Evolutionary conservation across 495 filamentous ascomycete species (phyloP).

Genomic region (Lasiosphaeria ovina): DNA sequence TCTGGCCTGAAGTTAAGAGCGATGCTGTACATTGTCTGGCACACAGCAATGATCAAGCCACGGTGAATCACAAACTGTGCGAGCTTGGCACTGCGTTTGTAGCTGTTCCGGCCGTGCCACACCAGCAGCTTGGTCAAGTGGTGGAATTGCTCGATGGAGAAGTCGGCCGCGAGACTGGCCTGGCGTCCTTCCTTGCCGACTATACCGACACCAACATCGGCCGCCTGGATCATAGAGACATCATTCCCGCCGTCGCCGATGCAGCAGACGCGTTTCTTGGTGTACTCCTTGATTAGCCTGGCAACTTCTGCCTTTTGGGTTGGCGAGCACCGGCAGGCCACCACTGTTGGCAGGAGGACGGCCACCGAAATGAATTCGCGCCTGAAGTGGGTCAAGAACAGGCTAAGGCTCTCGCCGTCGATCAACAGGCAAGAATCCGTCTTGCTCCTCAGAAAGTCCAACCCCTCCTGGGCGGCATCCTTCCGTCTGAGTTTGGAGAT

Average conservation of each 20-base stretch:
- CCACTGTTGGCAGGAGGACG: conserved; percentile 83
- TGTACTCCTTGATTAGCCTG: conserved; percentile 83
- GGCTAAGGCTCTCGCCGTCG: conserved; percentile 82
- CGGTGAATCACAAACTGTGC: conserved; percentile 98
- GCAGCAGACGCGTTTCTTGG: conserved; percentile 89
- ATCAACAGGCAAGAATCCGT: conserved; percentile 87
- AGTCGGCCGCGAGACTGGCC: conserved; percentile 91
- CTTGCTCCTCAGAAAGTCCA: conserved; percentile 86
- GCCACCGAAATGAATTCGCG: conserved; percentile 84
- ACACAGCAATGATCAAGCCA: conserved; percentile 89
- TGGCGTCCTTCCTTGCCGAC: conserved; percentile 97
- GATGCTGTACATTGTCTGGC: conserved; percentile 96
- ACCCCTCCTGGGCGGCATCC: conserved; percentile 75
- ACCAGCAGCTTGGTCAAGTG: conserved; percentile 96
- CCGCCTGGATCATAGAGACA: conserved; percentile 98
- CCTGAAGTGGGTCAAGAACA: conserved; percentile 79
- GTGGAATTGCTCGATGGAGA: conserved; percentile 90
- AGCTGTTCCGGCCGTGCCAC: conserved; percentile 96
- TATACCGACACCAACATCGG: conserved; percentile 96
- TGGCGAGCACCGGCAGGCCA: conserved; percentile 95
- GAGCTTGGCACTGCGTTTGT: conserved; percentile 93
- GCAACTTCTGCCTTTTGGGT: conserved; percentile 97
- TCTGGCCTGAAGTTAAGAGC: conserved; percentile 88
- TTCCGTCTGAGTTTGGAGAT: conserved; percentile 78
- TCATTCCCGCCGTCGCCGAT: conserved; percentile 99